Percentiles rank a stretch among this genome's conserved stretches.
phyloP scores from a whole-genome alignment of 2,329 filamentous ascomycete genomes.

The Didymella exigua region DNA sequence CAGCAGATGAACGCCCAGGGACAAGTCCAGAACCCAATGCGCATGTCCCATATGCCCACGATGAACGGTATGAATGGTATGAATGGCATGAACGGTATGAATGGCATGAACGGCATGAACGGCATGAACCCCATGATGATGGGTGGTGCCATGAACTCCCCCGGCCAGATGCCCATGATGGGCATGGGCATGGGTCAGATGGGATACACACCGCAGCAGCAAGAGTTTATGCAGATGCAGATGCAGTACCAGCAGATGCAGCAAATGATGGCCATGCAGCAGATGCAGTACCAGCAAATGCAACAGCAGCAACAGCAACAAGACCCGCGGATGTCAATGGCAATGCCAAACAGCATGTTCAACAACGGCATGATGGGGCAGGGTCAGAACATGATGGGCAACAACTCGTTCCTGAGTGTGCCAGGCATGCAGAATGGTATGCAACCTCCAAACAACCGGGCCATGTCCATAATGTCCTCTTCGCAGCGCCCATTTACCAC shows the following conservation, averaged over 20 bases:
- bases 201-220: constrained; percentile 70
- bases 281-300: constrained; percentile 52
- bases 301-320: constrained; percentile 40
- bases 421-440: constrained; percentile 27
- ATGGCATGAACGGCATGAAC: constrained; percentile 26
- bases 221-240: constrained; percentile 81
- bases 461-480: constrained; percentile 55
- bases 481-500: constrained; percentile 53
- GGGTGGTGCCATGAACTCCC: constrained; percentile 26
- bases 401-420: constrained; percentile 35
- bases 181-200: constrained; percentile 39
- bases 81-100: too few relatives aligned
- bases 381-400: constrained; percentile 16
- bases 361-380: constrained; percentile 31
- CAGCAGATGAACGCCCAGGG: constrained; percentile 41
- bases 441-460: constrained; percentile 47
- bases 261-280: constrained; percentile 43
- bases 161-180: constrained; percentile 37
- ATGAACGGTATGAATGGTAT: constrained; percentile 37
- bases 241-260: constrained; percentile 73
- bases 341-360: constrained; percentile 30
- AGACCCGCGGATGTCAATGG: constrained; percentile 30
- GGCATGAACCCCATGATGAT: constrained; percentile 36
- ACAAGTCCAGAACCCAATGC: constrained; percentile 28
- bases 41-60: constrained; percentile 29